These are phyloP conservation scores for Thelonectria discophora DNA, from an alignment of 2,329 filamentous ascomycete species.

Conservation along the genomic window DNA sequence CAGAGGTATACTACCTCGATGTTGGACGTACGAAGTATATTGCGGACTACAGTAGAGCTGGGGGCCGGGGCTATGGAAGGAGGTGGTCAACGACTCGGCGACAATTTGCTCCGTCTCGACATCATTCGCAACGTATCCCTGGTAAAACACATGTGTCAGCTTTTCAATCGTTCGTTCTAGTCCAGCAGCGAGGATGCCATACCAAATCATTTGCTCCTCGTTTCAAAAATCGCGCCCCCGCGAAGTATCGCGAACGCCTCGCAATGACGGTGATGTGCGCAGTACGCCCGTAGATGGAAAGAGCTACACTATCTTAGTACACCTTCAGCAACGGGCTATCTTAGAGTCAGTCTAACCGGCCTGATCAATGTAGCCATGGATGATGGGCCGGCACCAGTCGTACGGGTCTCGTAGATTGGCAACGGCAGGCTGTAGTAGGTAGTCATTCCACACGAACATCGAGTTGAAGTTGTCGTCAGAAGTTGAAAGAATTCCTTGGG, in stretches of 20 bases:
- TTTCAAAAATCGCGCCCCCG: slow-evolving; percentile 92
- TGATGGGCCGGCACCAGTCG: slow-evolving; percentile 95
- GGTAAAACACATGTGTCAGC: background rate
- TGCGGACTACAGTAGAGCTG: slow-evolving; percentile 86
- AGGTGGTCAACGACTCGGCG: slow-evolving; percentile 91
- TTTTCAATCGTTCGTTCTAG: background rate
- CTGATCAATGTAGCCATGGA: slow-evolving; percentile 96
- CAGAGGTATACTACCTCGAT: slow-evolving; percentile 93
- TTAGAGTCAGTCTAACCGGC: slow-evolving; percentile 56
- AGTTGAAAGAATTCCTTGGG: slow-evolving; percentile 68
- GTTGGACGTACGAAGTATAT: slow-evolving; percentile 96
- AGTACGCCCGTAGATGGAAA: slow-evolving; percentile 86
- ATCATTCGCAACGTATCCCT: slow-evolving; percentile 95
- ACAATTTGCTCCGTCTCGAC: slow-evolving; percentile 99
- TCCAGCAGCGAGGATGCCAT: slow-evolving; percentile 23
- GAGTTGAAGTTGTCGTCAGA: slow-evolving; percentile 77
- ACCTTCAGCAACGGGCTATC: background rate
- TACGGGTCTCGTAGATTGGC: slow-evolving; percentile 79
- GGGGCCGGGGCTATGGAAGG: slow-evolving; percentile 90
- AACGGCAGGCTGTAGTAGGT: slow-evolving; percentile 81
- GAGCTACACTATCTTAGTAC: slow-evolving; percentile 49
- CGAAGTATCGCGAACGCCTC: slow-evolving; percentile 89
- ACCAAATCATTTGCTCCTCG: slow-evolving; percentile 88
- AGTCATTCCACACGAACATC: slow-evolving; percentile 99
- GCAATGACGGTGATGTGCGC: slow-evolving; percentile 96